A percentile compares a stretch with the other conserved stretches of the same genome.
These are phyloP conservation scores for Dittrichia graveolens DNA, from an alignment of 129 eudicot species.

Conservation along the genomic window DNA sequence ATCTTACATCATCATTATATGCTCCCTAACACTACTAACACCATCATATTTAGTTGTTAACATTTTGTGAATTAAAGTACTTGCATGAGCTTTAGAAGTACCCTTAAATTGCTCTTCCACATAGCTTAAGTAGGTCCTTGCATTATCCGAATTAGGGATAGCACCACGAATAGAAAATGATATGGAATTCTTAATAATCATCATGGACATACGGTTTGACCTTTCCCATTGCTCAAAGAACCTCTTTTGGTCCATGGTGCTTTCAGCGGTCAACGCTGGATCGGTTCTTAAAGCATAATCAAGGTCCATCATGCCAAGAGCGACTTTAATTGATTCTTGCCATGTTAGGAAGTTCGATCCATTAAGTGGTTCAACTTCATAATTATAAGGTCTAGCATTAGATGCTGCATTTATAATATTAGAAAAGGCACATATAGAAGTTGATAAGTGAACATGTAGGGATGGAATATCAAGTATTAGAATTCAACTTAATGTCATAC, in stretches of 20 bases:
- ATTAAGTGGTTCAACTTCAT: no score
- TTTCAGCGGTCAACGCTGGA: no score
- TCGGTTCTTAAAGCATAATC: not conserved
- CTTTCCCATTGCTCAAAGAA: not conserved
- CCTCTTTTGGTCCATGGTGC: not conserved
- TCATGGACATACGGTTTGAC: not conserved
- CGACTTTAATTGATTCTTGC: not conserved
- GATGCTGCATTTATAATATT: no score
- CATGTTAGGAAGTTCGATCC: not conserved
- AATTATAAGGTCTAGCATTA: no score
- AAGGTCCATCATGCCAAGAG: not conserved
- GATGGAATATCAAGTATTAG: no score
- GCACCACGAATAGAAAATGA: not conserved
- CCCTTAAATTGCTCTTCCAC: conserved; percentile 5
- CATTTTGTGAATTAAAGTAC: conserved; percentile 1
- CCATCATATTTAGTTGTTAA: not conserved
- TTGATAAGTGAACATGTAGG: no score
- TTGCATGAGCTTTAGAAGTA: not conserved
- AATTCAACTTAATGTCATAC: no score
- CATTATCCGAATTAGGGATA: not conserved
- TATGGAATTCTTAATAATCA: conserved; percentile 1
- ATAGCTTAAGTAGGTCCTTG: not conserved
- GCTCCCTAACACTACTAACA: not conserved
- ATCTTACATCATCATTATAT: not conserved
- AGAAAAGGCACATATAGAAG: no score